Percentiles rank a stretch among this genome's conserved stretches.
Conservation (phyloP, 371 early-diverging fungal genomes). For the Mucor ambiguus region DNA sequence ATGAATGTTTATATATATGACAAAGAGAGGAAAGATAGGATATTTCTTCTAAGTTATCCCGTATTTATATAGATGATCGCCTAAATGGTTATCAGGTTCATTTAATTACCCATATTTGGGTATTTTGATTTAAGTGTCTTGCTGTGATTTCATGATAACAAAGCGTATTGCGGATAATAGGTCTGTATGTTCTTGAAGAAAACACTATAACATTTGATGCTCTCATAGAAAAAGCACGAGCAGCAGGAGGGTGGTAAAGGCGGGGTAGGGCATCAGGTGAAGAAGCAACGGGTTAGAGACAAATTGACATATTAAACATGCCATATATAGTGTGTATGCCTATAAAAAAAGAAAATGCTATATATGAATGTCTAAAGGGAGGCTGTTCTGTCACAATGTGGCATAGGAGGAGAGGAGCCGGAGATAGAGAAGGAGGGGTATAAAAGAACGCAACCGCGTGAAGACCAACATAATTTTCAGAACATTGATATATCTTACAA, state of each 20-base stretch:
- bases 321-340: not conserved
- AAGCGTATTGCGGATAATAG: not conserved
- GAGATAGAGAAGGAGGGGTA: not conserved
- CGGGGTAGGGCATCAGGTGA: not conserved
- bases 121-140: conserved; percentile 1
- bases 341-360: not conserved
- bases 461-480: not conserved
- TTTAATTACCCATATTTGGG: not conserved
- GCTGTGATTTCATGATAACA: not conserved
- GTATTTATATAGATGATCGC: not conserved
- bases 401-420: not conserved
- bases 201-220: not conserved
- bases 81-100: not conserved
- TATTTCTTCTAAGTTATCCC: not conserved
- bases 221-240: not conserved
- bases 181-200: not conserved
- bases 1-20: not conserved
- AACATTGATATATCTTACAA: not conserved
- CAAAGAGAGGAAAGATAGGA: not conserved
- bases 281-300: not conserved
- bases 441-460: not conserved
- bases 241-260: not conserved
- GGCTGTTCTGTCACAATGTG: not conserved
- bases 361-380: not conserved
- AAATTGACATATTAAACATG: not conserved